phyloP scores from a whole-genome alignment of 2,329 filamentous ascomycete genomes.

The Phyllachora maydis region DNA sequence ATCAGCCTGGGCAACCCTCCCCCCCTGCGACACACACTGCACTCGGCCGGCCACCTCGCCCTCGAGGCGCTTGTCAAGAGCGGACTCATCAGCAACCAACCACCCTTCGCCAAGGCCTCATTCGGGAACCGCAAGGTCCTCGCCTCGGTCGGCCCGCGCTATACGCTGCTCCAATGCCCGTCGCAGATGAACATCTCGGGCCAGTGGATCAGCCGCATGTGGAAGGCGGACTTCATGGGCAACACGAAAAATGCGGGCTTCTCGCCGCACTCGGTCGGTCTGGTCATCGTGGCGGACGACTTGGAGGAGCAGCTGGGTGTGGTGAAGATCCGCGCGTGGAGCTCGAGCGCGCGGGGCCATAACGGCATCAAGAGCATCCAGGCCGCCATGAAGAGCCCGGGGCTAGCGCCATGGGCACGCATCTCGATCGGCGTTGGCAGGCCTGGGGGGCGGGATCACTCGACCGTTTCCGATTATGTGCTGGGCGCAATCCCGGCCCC shows the following conservation, averaged over 20 bases:
- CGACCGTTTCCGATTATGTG: slow-evolving; percentile 58
- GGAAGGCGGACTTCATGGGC: slow-evolving; percentile 33
- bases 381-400: slow-evolving; percentile 24
- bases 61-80: slow-evolving; percentile 37
- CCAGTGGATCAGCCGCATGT: slow-evolving; percentile 43
- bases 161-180: slow-evolving; percentile 54
- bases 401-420: slow-evolving; percentile 28
- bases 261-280: slow-evolving; percentile 13
- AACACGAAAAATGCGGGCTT: slow-evolving; percentile 12
- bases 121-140: slow-evolving; percentile 28
- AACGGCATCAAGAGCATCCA: slow-evolving; percentile 55
- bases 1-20: slow-evolving; percentile 75
- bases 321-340: slow-evolving; percentile 42
- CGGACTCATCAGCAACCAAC: slow-evolving; percentile 21
- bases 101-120: slow-evolving; percentile 23
- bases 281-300: slow-evolving; percentile 81
- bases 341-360: slow-evolving; percentile 46
- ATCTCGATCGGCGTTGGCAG: slow-evolving; percentile 80
- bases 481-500: slow-evolving; percentile 40
- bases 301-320: slow-evolving; percentile 52
- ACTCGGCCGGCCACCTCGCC: slow-evolving; percentile 71
- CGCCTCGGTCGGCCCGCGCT: slow-evolving; percentile 25
- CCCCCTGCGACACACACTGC: slow-evolving; percentile 56
- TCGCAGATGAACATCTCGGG: slow-evolving; percentile 76
- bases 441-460: slow-evolving; percentile 44